phyloP scores from a whole-genome alignment of 441 rosid species.

The Pelargonium australe region DNA sequence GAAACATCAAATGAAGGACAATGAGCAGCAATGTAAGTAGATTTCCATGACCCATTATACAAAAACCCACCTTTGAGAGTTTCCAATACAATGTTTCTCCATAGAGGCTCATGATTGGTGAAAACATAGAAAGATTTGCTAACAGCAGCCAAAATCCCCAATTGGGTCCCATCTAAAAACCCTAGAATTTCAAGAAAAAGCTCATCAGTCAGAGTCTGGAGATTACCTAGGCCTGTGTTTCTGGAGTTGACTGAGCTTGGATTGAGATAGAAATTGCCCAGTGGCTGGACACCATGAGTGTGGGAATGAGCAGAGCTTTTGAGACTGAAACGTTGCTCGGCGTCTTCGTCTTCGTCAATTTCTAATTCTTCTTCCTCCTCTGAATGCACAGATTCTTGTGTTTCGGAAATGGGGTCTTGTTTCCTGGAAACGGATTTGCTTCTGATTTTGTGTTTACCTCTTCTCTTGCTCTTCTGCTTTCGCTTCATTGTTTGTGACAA shows the following conservation, averaged over 20 bases:
- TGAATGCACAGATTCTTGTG: constrained; percentile 12
- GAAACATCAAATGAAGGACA: constrained; percentile 34
- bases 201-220: constrained; percentile 64
- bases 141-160: constrained; percentile 64
- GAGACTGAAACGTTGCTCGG: constrained; percentile 54
- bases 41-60: constrained; percentile 68
- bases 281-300: constrained; percentile 71
- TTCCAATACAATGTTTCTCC: constrained; percentile 85
- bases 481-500: constrained; percentile 31
- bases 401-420: constrained; percentile 11
- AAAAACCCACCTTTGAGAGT: constrained; percentile 48
- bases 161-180: constrained; percentile 42
- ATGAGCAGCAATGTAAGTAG: constrained; percentile 50
- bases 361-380: constrained; percentile 12
- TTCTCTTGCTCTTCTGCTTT: constrained; percentile 20
- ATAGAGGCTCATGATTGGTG: constrained; percentile 67
- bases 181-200: constrained; percentile 74
- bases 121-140: constrained; percentile 74
- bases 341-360: constrained; percentile 29
- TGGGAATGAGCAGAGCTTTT: constrained; percentile 50
- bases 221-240: constrained; percentile 76
- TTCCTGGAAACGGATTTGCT: constrained; percentile 9
- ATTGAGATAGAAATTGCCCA: constrained; percentile 69
- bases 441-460: constrained; percentile 23
- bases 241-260: constrained; percentile 53